Percentiles rank a stretch among this genome's conserved stretches.
These are phyloP conservation scores for Trametes meyenii DNA, from an alignment of 768 basidiomycete genomes.

Conservation along the genomic window DNA sequence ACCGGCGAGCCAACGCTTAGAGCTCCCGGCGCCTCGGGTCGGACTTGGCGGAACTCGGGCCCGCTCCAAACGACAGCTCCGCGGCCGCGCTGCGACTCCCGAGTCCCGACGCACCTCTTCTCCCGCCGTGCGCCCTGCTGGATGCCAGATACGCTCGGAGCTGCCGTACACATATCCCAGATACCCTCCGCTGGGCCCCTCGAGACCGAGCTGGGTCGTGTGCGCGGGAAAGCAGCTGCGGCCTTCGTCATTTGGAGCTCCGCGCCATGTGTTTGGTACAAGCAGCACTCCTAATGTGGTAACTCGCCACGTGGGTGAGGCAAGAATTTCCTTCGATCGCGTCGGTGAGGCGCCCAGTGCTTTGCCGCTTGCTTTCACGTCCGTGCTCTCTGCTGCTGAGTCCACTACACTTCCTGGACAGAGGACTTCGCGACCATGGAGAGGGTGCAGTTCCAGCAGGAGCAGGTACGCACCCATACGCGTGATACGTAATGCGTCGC, in stretches of 20 bases:
- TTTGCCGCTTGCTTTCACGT: not conserved
- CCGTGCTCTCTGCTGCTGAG: not conserved
- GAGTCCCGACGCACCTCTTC: not conserved
- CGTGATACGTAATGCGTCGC: not conserved
- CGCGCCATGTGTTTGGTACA: not conserved
- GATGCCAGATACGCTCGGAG: not conserved
- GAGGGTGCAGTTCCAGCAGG: conserved; percentile 91
- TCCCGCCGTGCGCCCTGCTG: not conserved
- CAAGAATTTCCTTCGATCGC: conserved; percentile 14
- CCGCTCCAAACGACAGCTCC: conserved; percentile 7
- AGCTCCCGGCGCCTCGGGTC: conserved; percentile 12
- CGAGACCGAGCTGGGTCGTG: no score
- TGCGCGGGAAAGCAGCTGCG: not conserved
- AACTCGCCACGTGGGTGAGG: conserved; percentile 9
- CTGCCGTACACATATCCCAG: not conserved
- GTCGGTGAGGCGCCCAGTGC: conserved; percentile 5
- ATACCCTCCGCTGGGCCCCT: no score
- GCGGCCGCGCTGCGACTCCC: not conserved
- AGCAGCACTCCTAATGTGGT: conserved; percentile 3
- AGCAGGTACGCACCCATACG: conserved; percentile 58
- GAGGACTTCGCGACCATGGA: conserved; percentile 60
- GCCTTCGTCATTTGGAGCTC: not conserved
- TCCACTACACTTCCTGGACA: not conserved
- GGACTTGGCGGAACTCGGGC: conserved; percentile 7
- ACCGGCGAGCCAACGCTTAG: conserved; percentile 8